Base-by-base conservation (phyloP, 768 basidiomycete genomes). In the Russula olivacea region DNA sequence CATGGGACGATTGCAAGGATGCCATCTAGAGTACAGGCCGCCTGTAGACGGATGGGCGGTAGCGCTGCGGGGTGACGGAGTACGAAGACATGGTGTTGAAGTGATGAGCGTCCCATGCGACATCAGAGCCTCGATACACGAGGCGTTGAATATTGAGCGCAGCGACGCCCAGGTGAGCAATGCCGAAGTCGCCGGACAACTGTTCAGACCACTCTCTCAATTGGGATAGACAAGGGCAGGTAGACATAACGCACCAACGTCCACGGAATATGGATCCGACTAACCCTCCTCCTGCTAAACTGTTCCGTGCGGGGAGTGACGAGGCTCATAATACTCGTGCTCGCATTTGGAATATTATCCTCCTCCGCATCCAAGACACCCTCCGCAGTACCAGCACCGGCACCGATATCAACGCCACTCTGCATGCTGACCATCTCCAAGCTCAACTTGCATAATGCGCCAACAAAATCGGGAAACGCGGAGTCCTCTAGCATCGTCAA, bases 171-270 rank as follows among this genome's bases (percentile, higher is more conserved):
- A 98, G 76, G 70, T 91, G 92, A 63, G 83, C 83, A 61, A 97
- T 87, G n/a, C 92, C 91, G 76, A 97, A 98, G 66, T 99, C 96
- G 0, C 91, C 91, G 0, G 88, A 82, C n/a, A 89, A 82, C 90
- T 93, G 63, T 21, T 32, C 17, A 43, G 8, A 23, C 53, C 66
- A 19, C 17, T 12, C 23, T 17, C 51, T 38, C 58, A 61, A 12
- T 43, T 28, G 1, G 21, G 23, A n/a, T 12, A 25, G 30, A 55
- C 21, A 25, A 15, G 23, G 9, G 47, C 43, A 43, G 19, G 23
- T 17, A 34, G 4, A 28, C 15, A 32, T 15, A n/a, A 77, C 88
- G 69, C 66, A 91, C 90, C 76, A 89, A 74, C 2, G 87, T 88
- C 53, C 85, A 83, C 0, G 89, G 87, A 19, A 93, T 78, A 71